phyloP scores from a whole-genome alignment of 805 yeast species.

The Saccharomycopsis sp. region DNA sequence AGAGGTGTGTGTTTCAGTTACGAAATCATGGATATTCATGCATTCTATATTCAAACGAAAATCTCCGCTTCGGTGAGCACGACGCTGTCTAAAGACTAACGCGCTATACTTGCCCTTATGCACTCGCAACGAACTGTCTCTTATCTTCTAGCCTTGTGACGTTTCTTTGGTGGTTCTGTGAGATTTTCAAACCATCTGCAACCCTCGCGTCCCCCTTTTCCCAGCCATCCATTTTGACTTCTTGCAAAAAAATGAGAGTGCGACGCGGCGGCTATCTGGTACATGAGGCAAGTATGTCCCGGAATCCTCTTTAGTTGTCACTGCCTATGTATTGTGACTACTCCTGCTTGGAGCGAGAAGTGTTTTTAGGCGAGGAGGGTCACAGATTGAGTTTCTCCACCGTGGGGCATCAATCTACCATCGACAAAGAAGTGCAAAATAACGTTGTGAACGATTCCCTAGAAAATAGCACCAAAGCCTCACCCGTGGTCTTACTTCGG shows the following conservation, averaged over 20 bases:
- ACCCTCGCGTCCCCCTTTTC: too few species aligned
- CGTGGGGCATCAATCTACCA: not conserved
- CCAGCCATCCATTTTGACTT: too few species aligned
- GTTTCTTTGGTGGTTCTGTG: too few species aligned
- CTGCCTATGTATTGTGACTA: too few species aligned
- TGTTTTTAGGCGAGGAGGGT: not conserved
- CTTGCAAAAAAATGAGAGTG: too few species aligned
- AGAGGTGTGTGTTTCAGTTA: conserved; percentile 2
- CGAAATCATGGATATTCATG: not conserved
- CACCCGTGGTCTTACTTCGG: not conserved
- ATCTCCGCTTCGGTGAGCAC: not conserved
- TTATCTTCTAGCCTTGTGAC: too few species aligned
- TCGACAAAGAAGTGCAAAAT: not conserved
- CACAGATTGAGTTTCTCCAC: not conserved
- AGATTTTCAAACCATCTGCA: too few species aligned
- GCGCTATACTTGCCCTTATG: not conserved
- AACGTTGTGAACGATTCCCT: not conserved
- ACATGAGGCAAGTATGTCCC: too few species aligned
- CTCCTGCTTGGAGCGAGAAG: not conserved
- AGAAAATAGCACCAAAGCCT: not conserved
- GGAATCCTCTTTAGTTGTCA: too few species aligned
- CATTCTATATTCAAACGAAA: conserved; percentile 1
- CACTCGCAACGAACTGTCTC: too few species aligned
- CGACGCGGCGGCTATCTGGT: too few species aligned
- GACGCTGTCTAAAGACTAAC: not conserved